A percentile compares a stretch with the other conserved stretches of the same genome.
phyloP scores from a whole-genome alignment of 495 filamentous ascomycete genomes.

The Talaromyces ruber region DNA sequence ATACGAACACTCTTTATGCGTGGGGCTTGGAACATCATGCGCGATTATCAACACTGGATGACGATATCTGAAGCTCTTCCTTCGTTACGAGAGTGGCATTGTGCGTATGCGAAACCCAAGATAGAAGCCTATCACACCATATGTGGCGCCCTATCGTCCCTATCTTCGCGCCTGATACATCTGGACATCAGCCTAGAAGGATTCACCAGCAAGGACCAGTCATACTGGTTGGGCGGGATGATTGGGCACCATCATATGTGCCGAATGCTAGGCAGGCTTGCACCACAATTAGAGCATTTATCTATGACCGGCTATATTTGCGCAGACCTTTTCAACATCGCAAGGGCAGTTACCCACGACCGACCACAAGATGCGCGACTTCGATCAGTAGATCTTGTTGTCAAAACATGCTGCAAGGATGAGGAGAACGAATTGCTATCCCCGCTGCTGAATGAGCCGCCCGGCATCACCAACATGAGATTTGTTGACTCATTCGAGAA shows the following conservation, averaged over 20 bases:
- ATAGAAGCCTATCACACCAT: slow-evolving; percentile 59
- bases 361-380: slow-evolving; percentile 31
- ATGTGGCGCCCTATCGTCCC: slow-evolving; percentile 42
- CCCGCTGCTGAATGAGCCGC: slow-evolving; percentile 39
- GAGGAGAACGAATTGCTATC: slow-evolving; percentile 15
- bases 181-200: slow-evolving; percentile 61
- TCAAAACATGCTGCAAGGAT: slow-evolving; percentile 61
- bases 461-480: slow-evolving; percentile 56
- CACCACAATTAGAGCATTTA: slow-evolving; percentile 51
- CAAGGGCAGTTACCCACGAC: slow-evolving; percentile 25
- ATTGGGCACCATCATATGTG: slow-evolving; percentile 37
- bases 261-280: slow-evolving; percentile 44
- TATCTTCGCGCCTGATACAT: slow-evolving; percentile 46
- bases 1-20: slow-evolving; percentile 59
- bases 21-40: slow-evolving; percentile 68
- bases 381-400: slow-evolving; percentile 56
- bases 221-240: slow-evolving; percentile 13
- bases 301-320: slow-evolving; percentile 62
- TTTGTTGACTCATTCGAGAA: slow-evolving; percentile 61
- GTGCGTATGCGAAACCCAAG: slow-evolving; percentile 60
- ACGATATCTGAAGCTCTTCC: slow-evolving; percentile 52
- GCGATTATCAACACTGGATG: slow-evolving; percentile 54
- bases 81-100: slow-evolving; percentile 60
- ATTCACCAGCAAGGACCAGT: slow-evolving; percentile 49
- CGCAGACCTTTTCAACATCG: slow-evolving; percentile 46